A percentile compares a stretch with the other conserved stretches of the same genome.
Evolutionary conservation across 306 rosid genomes (phyloP).

Genomic region (Clitoria ternatea): DNA sequence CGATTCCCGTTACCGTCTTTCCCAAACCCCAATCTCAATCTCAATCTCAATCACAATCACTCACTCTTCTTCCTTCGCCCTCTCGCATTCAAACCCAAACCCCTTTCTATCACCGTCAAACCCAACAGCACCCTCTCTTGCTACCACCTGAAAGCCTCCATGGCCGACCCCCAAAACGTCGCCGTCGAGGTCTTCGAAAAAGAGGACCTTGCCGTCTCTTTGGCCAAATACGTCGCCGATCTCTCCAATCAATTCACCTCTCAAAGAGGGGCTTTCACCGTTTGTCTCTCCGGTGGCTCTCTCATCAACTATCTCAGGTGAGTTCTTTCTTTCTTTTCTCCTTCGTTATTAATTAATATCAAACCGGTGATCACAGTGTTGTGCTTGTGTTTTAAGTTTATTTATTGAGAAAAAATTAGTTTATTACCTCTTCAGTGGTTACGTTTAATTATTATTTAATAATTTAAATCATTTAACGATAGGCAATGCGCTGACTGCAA

Average conservation of each 20-base stretch:
- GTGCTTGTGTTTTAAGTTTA: too few relatives aligned
- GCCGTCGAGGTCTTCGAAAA: constrained; percentile 51
- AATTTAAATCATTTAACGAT: too few relatives aligned
- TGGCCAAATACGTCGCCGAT: constrained; percentile 81
- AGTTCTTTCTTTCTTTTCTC: not conserved
- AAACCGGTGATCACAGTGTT: too few relatives aligned
- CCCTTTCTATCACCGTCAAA: not conserved
- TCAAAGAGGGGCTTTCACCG: constrained; percentile 72
- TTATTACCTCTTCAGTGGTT: too few relatives aligned
- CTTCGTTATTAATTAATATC: too few relatives aligned
- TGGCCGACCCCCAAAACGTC: constrained; percentile 39
- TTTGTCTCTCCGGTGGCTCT: constrained; percentile 92
- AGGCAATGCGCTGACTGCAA: too few relatives aligned
- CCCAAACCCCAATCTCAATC: not conserved
- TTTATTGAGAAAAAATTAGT: too few relatives aligned
- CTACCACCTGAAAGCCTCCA: constrained; percentile 22
- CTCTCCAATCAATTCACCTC: constrained; percentile 58
- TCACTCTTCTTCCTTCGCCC: not conserved
- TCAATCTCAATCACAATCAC: not conserved
- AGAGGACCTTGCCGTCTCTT: constrained; percentile 52
- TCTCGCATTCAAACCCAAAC: constrained; percentile 3
- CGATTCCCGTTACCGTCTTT: not conserved
- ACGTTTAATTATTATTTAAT: too few relatives aligned
- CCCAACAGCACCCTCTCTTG: not conserved
- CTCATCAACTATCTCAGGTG: constrained; percentile 59